Evolutionary conservation across 2,329 filamentous ascomycete species (phyloP).

Genomic region (Aspergillus japonicus): DNA sequence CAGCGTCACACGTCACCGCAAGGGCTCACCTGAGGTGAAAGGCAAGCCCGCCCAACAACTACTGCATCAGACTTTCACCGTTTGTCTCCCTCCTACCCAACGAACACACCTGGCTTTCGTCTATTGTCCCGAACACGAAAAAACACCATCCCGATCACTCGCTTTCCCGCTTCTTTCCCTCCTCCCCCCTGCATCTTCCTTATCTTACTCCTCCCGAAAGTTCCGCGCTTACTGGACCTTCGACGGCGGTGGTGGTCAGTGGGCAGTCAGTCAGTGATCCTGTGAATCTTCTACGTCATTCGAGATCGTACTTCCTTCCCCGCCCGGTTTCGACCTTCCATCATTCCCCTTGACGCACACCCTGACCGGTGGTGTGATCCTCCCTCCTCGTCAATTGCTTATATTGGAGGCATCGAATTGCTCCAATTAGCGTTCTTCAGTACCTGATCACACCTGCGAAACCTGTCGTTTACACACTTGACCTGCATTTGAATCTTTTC

Average conservation of each 20-base stretch:
- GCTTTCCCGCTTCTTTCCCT: not conserved
- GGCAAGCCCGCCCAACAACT: slow-evolving; percentile 5
- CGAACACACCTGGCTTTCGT: slow-evolving; percentile 1
- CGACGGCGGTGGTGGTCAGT: too few relatives aligned
- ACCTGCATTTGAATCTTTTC: slow-evolving; percentile 1
- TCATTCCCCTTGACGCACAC: slow-evolving; percentile 6
- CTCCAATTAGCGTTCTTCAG: slow-evolving; percentile 10
- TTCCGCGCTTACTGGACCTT: slow-evolving; percentile 1
- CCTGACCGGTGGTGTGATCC: not conserved
- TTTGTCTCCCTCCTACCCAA: not conserved
- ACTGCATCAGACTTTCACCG: not conserved
- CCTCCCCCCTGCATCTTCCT: not conserved
- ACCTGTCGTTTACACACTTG: not conserved
- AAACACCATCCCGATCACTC: not conserved
- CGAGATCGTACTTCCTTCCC: slow-evolving; percentile 23
- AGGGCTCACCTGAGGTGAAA: slow-evolving; percentile 16
- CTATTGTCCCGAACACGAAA: not conserved
- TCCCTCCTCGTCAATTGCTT: slow-evolving; percentile 4
- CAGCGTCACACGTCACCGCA: slow-evolving; percentile 36
- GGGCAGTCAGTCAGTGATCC: not conserved
- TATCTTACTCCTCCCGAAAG: not conserved
- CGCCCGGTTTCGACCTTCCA: not conserved
- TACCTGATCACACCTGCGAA: not conserved
- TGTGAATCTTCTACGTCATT: slow-evolving; percentile 38
- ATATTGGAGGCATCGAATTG: slow-evolving; percentile 13